Percentiles rank a stretch among this genome's conserved stretches.
Conservation (phyloP, 2,329 filamentous ascomycete genomes). For the Thielaviopsis cerberus region DNA sequence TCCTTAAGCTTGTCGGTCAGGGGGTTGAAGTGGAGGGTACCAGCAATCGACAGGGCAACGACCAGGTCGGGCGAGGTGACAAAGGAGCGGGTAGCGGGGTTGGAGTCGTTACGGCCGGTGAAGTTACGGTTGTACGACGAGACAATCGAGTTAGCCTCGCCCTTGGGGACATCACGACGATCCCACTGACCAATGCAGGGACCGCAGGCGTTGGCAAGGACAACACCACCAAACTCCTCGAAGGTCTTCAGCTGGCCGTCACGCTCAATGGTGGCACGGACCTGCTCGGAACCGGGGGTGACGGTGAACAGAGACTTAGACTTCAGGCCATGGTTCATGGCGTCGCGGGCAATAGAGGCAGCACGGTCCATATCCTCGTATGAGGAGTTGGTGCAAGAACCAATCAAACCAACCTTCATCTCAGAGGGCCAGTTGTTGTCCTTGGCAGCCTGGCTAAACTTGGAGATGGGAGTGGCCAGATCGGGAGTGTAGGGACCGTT, state of each 20-base stretch:
- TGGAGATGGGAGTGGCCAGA: slow-evolving; percentile 90
- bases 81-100: slow-evolving; percentile 86
- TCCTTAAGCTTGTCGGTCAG: slow-evolving; percentile 80
- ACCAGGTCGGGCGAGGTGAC: slow-evolving; percentile 82
- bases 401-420: slow-evolving; percentile 90
- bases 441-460: slow-evolving; percentile 88
- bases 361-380: slow-evolving; percentile 85
- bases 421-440: slow-evolving; percentile 92
- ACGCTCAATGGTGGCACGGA: slow-evolving; percentile 76
- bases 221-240: slow-evolving; percentile 86
- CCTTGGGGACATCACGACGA: slow-evolving; percentile 82
- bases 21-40: slow-evolving; percentile 83
- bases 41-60: slow-evolving; percentile 69
- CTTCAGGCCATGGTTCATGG: slow-evolving; percentile 82
- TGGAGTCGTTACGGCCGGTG: slow-evolving; percentile 91
- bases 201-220: slow-evolving; percentile 88
- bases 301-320: slow-evolving; percentile 85
- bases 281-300: slow-evolving; percentile 92
- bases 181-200: slow-evolving; percentile 94
- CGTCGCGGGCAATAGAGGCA: slow-evolving; percentile 79
- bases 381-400: slow-evolving; percentile 87
- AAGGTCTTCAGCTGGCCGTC: slow-evolving; percentile 87
- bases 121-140: slow-evolving; percentile 99
- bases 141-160: slow-evolving; percentile 85
- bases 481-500: slow-evolving; percentile 98